These are phyloP conservation scores for Kitagawia praeruptora DNA, from an alignment of 129 eudicot genomes.

Conservation along the genomic window DNA sequence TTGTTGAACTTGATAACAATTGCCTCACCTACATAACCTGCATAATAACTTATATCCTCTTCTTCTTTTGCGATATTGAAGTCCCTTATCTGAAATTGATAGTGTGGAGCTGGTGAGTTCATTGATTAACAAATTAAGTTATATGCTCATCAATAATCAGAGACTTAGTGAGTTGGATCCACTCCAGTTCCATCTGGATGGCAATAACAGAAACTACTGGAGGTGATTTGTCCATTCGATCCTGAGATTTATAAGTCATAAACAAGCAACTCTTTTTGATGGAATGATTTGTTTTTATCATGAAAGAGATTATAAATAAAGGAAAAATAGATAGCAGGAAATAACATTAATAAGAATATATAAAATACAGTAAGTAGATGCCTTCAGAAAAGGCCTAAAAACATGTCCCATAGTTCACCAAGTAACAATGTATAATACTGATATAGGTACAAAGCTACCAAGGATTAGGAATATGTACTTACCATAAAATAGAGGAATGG, in stretches of 20 bases:
- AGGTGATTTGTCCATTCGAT: background rate
- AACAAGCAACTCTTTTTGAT: background rate
- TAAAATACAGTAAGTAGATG: background rate
- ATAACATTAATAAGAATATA: background rate
- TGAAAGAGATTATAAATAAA: background rate
- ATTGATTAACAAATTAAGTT: background rate
- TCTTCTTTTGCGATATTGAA: constrained; percentile 68
- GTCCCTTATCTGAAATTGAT: constrained; percentile 54
- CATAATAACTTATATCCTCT: constrained; percentile 83
- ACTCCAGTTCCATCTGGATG: background rate
- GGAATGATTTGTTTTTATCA: background rate
- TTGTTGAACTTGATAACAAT: background rate
- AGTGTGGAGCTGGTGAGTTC: background rate
- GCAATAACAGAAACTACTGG: background rate
- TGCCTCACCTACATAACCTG: constrained; percentile 72
- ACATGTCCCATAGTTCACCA: background rate
- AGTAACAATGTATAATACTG: background rate
- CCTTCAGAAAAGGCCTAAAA: background rate
- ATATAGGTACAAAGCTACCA: background rate
- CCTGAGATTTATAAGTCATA: background rate
- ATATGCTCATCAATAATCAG: background rate
- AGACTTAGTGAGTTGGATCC: background rate
- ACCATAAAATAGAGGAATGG: constrained; percentile 93
- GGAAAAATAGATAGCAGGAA: background rate
- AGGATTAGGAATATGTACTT: constrained; percentile 12